Percentiles rank a stretch among this genome's conserved stretches.
Evolutionary conservation across 352 stramenopile genomes (phyloP).

Genomic region (Phytopythium ostracodes): DNA sequence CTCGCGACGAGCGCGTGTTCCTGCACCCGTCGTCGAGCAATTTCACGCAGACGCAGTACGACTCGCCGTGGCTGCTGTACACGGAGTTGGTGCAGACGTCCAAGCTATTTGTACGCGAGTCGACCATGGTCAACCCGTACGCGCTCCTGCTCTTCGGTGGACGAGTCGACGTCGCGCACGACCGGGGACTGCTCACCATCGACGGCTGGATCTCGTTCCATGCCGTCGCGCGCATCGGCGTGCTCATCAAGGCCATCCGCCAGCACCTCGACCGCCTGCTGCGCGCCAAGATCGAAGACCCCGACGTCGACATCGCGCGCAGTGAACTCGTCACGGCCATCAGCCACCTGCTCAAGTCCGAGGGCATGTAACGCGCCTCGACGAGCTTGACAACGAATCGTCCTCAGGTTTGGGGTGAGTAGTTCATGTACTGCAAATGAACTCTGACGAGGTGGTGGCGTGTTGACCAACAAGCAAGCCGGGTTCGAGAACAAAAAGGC

Average conservation of each 20-base stretch:
- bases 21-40: constrained; percentile 95
- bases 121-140: constrained; percentile 96
- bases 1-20: constrained; percentile 91
- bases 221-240: constrained; percentile 91
- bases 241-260: constrained; percentile 95
- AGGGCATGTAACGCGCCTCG: constrained; percentile 80
- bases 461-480: neutral
- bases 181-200: constrained; percentile 81
- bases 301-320: constrained; percentile 87
- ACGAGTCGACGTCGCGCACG: constrained; percentile 88
- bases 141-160: constrained; percentile 98
- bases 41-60: constrained; percentile 88
- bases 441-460: neutral
- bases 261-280: constrained; percentile 92
- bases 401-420: no score
- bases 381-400: no score
- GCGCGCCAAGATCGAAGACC: constrained; percentile 92
- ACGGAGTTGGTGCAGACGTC: constrained; percentile 94
- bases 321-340: constrained; percentile 84
- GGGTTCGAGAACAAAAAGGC: neutral
- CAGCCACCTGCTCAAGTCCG: constrained; percentile 70
- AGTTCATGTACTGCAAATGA: no score
- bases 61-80: constrained; percentile 96
- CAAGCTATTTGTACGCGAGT: constrained; percentile 95
- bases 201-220: constrained; percentile 95